Conservation (phyloP, 306 rosid species). For the Pyrus bretschneideri region DNA sequence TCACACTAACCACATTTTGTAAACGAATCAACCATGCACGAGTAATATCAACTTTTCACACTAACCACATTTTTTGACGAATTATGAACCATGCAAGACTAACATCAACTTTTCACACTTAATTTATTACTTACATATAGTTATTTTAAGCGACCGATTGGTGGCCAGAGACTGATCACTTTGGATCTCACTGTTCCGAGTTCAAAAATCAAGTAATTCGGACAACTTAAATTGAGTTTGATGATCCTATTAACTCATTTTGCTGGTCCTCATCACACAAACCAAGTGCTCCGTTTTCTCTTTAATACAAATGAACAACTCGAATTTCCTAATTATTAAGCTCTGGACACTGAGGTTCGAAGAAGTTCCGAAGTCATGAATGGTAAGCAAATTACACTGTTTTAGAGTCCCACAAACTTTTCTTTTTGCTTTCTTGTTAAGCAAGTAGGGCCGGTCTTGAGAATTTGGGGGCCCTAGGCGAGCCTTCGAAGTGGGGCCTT, state of each 20-base stretch:
- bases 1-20: neutral
- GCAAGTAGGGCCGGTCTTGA: neutral
- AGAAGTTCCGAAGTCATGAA: too few relatives aligned
- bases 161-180: too few relatives aligned
- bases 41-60: neutral
- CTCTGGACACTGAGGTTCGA: rapidly evolving
- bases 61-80: neutral
- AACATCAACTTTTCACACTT: neutral
- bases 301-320: too few relatives aligned
- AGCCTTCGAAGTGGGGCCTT: too few relatives aligned
- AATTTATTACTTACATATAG: too few relatives aligned
- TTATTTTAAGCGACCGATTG: neutral
- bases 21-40: neutral
- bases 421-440: neutral
- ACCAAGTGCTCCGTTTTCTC: rapidly evolving
- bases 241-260: too few relatives aligned
- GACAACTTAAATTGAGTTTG: too few relatives aligned
- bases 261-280: rapidly evolving
- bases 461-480: too few relatives aligned
- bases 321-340: rapidly evolving
- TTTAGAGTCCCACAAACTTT: neutral
- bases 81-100: neutral
- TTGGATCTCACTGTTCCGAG: rapidly evolving
- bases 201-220: rapidly evolving
- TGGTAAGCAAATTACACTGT: neutral